Conservation (phyloP, 208 protist species). For the Trypanosoma cruzi region DNA sequence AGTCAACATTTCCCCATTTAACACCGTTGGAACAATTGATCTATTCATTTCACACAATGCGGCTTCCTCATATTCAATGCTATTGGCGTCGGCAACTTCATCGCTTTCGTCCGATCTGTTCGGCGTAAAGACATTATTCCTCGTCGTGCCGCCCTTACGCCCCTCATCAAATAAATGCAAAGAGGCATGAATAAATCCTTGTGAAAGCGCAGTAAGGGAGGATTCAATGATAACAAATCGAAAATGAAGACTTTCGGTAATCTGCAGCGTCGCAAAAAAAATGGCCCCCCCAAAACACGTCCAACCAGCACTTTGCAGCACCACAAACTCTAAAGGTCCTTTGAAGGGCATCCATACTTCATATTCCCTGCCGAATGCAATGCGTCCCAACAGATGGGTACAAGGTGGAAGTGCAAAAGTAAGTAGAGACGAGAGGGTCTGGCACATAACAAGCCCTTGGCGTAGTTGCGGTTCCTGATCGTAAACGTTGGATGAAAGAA, state of each 20-base stretch:
- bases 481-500: conserved; percentile 20
- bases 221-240: conserved; percentile 51
- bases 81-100: not conserved
- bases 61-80: conserved; percentile 7
- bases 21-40: conserved; percentile 34
- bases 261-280: conserved; percentile 65
- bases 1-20: conserved; percentile 73
- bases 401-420: conserved; percentile 61
- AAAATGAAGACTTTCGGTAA: conserved; percentile 42
- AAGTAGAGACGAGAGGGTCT: conserved; percentile 40
- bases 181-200: conserved; percentile 71
- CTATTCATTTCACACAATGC: conserved; percentile 2
- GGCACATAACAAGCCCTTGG: conserved; percentile 32
- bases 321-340: conserved; percentile 58
- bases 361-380: conserved; percentile 60
- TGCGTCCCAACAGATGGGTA: conserved; percentile 64
- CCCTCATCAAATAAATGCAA: conserved; percentile 53
- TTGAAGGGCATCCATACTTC: conserved; percentile 65
- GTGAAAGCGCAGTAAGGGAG: conserved; percentile 45
- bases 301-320: conserved; percentile 64
- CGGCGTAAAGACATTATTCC: not conserved
- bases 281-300: conserved; percentile 52
- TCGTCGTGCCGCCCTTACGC: not conserved
- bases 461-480: conserved; percentile 11
- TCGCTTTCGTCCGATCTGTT: conserved; percentile 5